Base-by-base conservation (phyloP, 176 grass and related monocot species). In the Phragmites australis region DNA sequence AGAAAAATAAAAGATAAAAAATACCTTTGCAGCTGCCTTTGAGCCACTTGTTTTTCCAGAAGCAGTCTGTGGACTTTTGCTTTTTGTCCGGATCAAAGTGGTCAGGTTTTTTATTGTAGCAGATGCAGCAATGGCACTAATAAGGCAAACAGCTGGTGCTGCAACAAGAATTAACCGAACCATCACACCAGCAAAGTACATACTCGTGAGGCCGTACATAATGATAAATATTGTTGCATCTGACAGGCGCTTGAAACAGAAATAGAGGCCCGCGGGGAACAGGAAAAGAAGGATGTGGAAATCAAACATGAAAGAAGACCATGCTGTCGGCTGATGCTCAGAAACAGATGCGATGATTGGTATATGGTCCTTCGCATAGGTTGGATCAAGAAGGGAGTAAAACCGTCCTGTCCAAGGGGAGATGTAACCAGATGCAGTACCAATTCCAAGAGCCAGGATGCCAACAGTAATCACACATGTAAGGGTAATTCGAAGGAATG, bases 241-340 rank as follows among this genome's bases (percentile, higher is more conserved):
- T 65, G 96, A 95, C 55, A 99, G 54, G 26, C 86, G 86, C 81
- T 93, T 95, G 85, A 99, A 99, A 75, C 96, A 99, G 87, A 99
- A 99, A 82, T 99, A 99, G 21, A 99, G 82, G 27, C 96, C 96
- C 9, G 96, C 96, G 42, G 96, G 93, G 57, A 99, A 99, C 43
- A 99, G 86, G 34, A 99, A 95, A 81, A 99, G 96, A 68, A 99
- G 96, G 86, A 99, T 95, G 72, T 99, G 96, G 79, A 99, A 99
- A 74, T 99, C 96, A 81, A 99, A 99, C 96, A 99, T 99, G 82
- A 99, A 99, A 30, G 96, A 99, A 40, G 96, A 99, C 93, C 96
- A 95, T 65, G 96, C 96, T 84, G 96, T 99, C 17, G 96, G 96
- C 70, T 99, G 96, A 91, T 99, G 96, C 86, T 99, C 96, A 32